Conservation (phyloP, 108 stramenopile genomes). For the Cafeteria roenbergensis region DNA sequence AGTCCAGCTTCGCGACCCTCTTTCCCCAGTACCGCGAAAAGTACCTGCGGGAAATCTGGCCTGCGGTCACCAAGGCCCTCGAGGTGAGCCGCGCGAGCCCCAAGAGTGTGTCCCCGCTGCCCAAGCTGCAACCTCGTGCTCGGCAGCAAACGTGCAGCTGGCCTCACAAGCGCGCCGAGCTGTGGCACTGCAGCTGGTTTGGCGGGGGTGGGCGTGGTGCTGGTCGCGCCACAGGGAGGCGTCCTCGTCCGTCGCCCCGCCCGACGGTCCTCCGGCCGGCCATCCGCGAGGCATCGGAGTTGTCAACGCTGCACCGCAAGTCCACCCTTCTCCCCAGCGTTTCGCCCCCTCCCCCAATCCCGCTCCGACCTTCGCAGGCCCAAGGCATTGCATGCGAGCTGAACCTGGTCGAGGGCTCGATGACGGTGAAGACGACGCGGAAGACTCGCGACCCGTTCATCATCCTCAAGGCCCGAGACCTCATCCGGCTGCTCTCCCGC, state of each 20-base stretch:
- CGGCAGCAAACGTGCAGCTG: no score
- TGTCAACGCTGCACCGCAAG: neutral
- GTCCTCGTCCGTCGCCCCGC: no score
- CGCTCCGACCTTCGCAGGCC: constrained; percentile 15
- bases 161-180: no score
- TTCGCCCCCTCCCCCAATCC: neutral
- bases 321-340: no score
- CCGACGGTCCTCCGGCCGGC: no score
- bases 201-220: no score
- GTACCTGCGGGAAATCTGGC: constrained; percentile 93
- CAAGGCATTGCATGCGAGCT: constrained; percentile 46
- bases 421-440: constrained; percentile 90
- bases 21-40: constrained; percentile 97
- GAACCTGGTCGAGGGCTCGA: constrained; percentile 84
- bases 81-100: no score
- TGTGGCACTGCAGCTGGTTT: no score
- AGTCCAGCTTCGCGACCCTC: constrained; percentile 90
- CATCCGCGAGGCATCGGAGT: neutral
- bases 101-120: no score
- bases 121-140: no score
- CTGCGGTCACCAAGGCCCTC: constrained; percentile 73
- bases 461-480: constrained; percentile 88
- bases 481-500: constrained; percentile 84
- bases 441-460: constrained; percentile 85
- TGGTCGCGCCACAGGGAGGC: no score